phyloP scores from a whole-genome alignment of 2,329 filamentous ascomycete species.

The Claviceps arundinis region DNA sequence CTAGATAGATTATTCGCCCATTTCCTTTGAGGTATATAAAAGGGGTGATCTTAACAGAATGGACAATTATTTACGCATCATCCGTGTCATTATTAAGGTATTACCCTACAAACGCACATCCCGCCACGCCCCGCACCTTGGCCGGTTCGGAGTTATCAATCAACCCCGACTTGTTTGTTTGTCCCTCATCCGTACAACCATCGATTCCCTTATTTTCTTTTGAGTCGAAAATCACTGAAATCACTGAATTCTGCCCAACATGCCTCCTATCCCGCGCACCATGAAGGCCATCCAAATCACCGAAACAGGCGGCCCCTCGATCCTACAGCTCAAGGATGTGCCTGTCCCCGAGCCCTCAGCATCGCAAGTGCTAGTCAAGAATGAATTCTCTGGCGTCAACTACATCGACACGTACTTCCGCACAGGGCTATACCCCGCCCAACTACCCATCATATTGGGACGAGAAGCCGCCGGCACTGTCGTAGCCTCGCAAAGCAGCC shows the following conservation, averaged over 20 bases:
- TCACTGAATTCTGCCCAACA: constrained; percentile 17
- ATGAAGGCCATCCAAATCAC: constrained; percentile 56
- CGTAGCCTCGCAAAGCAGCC: constrained; percentile 42
- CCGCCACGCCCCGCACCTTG: no score
- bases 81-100: no score
- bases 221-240: no score
- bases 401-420: constrained; percentile 91
- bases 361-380: constrained; percentile 69
- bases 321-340: constrained; percentile 57
- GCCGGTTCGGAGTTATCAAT: no score
- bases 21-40: no score
- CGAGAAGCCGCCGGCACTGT: constrained; percentile 67
- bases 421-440: constrained; percentile 61
- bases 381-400: constrained; percentile 70
- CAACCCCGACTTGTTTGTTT: no score
- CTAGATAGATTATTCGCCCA: no score
- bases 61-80: no score
- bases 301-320: constrained; percentile 53
- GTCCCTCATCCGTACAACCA: no score
- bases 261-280: constrained; percentile 61
- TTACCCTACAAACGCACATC: no score
- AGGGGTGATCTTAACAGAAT: no score
- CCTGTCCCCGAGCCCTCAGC: constrained; percentile 52
- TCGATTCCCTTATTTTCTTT: no score
- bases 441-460: constrained; percentile 65